These are phyloP conservation scores for Podospora appendiculata DNA, from an alignment of 495 filamentous ascomycete genomes.

Conservation along the genomic window DNA sequence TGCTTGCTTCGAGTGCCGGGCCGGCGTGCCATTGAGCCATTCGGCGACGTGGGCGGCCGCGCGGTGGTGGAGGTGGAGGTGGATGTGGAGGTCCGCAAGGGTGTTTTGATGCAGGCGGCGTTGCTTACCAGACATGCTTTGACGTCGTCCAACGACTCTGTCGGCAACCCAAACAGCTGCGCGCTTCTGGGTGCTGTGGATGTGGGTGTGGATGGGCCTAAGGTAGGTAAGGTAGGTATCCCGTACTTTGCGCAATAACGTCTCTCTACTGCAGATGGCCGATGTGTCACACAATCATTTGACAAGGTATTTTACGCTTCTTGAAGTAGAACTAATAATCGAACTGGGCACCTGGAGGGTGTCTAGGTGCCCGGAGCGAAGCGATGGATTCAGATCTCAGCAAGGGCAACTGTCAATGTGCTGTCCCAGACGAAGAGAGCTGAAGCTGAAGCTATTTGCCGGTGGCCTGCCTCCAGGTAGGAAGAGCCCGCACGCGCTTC, in stretches of 20 bases:
- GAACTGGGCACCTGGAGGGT: conserved; percentile 2
- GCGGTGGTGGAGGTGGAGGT: neutral
- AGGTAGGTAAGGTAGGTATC: too few species aligned
- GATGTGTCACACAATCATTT: conserved; percentile 22
- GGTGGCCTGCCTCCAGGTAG: neutral
- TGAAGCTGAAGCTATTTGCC: neutral
- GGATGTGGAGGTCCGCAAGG: neutral
- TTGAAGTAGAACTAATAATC: conserved; percentile 7
- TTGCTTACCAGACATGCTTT: conserved; percentile 29
- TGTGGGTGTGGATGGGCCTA: too few species aligned
- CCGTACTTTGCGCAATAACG: neutral
- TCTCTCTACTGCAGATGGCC: conserved; percentile 22
- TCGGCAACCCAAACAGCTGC: too few species aligned
- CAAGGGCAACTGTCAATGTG: neutral
- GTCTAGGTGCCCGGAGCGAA: too few species aligned
- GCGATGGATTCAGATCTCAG: neutral
- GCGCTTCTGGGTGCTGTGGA: too few species aligned
- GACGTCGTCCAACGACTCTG: too few species aligned
- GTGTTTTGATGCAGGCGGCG: conserved; percentile 1
- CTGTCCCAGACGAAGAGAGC: too few species aligned
- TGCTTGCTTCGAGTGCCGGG: neutral
- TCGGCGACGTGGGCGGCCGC: neutral
- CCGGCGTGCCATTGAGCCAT: neutral
- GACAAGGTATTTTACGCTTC: conserved; percentile 21
- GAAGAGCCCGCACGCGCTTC: too few species aligned